phyloP scores from a whole-genome alignment of 169 alveolate species.

The Eimeria tenella region DNA sequence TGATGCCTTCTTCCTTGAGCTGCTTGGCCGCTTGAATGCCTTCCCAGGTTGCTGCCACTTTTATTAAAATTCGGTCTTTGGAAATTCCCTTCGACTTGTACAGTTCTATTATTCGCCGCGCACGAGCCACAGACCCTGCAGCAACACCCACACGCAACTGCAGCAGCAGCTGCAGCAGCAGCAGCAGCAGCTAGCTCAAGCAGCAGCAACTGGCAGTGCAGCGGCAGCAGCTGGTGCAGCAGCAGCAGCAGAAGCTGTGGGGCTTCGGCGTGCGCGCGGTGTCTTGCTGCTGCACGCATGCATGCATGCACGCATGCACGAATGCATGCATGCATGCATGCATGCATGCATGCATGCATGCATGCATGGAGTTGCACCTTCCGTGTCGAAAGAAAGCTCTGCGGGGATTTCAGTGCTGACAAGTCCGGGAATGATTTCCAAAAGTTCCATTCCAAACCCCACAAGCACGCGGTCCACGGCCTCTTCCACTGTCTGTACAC shows the following conservation, averaged over 20 bases:
- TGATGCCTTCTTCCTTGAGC: conserved; percentile 87
- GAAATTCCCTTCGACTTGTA: conserved; percentile 86
- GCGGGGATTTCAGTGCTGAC: conserved; percentile 93
- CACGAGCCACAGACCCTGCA: conserved; percentile 69
- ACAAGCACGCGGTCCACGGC: conserved; percentile 86
- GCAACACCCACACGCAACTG: neutral
- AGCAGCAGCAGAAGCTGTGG: too few species aligned
- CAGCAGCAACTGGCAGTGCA: too few species aligned
- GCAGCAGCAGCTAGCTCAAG: too few species aligned
- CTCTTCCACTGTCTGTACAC: conserved; percentile 66
- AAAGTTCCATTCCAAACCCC: conserved; percentile 87
- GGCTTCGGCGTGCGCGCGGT: too few species aligned
- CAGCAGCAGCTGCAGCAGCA: too few species aligned
- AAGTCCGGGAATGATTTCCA: conserved; percentile 89
- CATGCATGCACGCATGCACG: neutral
- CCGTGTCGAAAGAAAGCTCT: conserved; percentile 87
- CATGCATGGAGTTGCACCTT: conserved; percentile 24
- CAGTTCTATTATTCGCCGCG: conserved; percentile 80
- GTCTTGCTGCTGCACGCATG: neutral
- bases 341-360: neutral
- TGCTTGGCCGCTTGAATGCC: conserved; percentile 90
- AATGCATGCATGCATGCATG: neutral
- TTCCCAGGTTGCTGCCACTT: conserved; percentile 94
- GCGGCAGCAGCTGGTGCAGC: too few species aligned
- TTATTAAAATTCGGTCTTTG: conserved; percentile 87